Conservation (phyloP, 805 yeast species). For the Starmerella vaccinii region DNA sequence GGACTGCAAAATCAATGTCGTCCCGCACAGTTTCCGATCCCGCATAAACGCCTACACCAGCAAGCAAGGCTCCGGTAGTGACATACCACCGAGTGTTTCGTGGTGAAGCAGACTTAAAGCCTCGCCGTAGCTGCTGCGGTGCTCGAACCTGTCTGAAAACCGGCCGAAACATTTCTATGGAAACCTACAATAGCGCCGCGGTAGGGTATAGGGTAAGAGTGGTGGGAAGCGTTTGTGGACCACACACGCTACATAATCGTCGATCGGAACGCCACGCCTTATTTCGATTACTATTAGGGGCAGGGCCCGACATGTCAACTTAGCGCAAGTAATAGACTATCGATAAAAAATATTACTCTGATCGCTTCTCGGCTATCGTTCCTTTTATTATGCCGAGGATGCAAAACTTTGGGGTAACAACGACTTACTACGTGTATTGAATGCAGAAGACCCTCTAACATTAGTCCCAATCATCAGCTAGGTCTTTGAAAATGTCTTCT, state of each 20-base stretch:
- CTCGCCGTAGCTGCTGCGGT: background rate
- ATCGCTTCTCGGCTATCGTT: background rate
- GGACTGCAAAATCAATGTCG: slow-evolving; percentile 22
- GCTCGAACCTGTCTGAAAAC: background rate
- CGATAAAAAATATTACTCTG: background rate
- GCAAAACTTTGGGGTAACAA: background rate
- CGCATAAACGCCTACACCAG: slow-evolving; percentile 18
- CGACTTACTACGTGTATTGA: no score
- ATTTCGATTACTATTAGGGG: no score
- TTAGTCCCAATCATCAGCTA: slow-evolving; percentile 21
- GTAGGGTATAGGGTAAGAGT: slow-evolving; percentile 2
- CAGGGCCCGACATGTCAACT: no score
- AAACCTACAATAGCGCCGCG: background rate
- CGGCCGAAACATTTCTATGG: background rate
- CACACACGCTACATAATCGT: background rate
- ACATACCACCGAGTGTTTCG: background rate
- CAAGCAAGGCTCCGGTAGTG: background rate
- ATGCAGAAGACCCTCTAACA: background rate
- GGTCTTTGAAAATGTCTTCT: slow-evolving; percentile 15
- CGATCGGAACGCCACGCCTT: background rate
- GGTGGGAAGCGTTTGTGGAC: background rate
- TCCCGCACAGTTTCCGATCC: slow-evolving; percentile 23
- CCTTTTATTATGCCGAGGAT: background rate
- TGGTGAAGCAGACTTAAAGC: background rate
- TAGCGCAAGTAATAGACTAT: no score